phyloP scores from a whole-genome alignment of 2,329 filamentous ascomycete genomes.

The Thermochaetoides dissita region DNA sequence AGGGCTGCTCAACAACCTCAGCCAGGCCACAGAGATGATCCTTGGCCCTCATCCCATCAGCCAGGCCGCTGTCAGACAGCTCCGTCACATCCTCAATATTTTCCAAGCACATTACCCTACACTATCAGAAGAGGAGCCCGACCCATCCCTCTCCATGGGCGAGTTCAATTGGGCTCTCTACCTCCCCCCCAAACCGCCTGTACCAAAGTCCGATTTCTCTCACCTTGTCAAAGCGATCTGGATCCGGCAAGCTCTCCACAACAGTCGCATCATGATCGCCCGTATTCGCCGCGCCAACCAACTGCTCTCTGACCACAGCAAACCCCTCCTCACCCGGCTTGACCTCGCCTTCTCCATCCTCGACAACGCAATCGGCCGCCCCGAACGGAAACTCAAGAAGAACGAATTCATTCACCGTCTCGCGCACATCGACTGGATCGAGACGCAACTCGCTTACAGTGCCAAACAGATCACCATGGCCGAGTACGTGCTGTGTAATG shows the following conservation, averaged over 20 bases:
- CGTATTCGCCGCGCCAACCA: neutral
- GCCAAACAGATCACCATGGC: neutral
- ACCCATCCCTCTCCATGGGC: no score
- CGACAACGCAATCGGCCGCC: neutral
- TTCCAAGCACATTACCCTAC: slow-evolving; percentile 3
- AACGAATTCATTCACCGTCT: slow-evolving; percentile 3
- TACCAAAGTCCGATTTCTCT: no score
- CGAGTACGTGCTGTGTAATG: neutral
- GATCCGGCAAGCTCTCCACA: slow-evolving; percentile 4
- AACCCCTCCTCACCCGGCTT: slow-evolving; percentile 2
- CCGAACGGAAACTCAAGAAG: neutral
- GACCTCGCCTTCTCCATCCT: slow-evolving; percentile 2
- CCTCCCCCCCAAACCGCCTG: no score
- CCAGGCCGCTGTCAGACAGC: slow-evolving; percentile 1
- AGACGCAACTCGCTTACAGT: neutral
- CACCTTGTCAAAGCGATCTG: slow-evolving; percentile 8
- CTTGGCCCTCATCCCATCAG: slow-evolving; percentile 1
- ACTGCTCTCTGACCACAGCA: neutral
- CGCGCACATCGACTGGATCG: slow-evolving; percentile 6
- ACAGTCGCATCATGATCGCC: neutral
- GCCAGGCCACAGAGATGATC: slow-evolving; percentile 11
- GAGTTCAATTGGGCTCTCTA: no score
- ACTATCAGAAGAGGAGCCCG: neutral
- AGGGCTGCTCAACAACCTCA: slow-evolving; percentile 18
- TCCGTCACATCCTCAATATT: slow-evolving; percentile 10